These are phyloP conservation scores for Xylaria sp. DNA, from an alignment of 2,329 filamentous ascomycete genomes.

Conservation along the genomic window DNA sequence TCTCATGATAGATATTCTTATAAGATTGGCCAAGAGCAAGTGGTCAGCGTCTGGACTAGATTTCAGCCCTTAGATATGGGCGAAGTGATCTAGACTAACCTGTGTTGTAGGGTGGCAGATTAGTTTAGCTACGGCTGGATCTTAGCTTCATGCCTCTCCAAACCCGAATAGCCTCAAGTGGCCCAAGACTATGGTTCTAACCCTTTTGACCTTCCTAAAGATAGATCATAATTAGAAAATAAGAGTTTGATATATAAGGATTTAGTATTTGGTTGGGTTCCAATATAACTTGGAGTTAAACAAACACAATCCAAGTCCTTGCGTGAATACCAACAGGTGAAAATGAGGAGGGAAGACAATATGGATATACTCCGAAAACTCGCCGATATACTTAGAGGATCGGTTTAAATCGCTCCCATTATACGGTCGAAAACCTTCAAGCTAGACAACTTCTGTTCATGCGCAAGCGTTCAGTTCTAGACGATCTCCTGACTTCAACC, in stretches of 20 bases:
- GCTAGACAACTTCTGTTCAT: slow-evolving; percentile 14
- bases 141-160: not conserved
- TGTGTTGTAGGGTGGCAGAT: not conserved
- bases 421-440: not conserved
- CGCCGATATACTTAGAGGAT: slow-evolving; percentile 29
- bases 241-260: not conserved
- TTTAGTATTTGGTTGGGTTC: too few relatives aligned
- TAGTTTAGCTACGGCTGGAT: not conserved
- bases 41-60: too few relatives aligned
- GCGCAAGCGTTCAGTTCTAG: slow-evolving; percentile 6
- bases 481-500: slow-evolving; percentile 13
- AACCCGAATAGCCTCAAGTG: not conserved
- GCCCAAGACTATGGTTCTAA: not conserved
- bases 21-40: too few relatives aligned
- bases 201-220: not conserved
- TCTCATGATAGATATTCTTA: too few relatives aligned
- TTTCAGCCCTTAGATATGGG: too few relatives aligned
- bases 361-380: slow-evolving; percentile 34
- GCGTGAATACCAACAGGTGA: not conserved
- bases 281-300: too few relatives aligned
- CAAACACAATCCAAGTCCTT: not conserved
- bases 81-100: not conserved
- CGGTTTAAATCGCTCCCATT: slow-evolving; percentile 10
- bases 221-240: not conserved
- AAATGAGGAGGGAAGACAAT: not conserved